These are phyloP conservation scores for Suillus variegatus DNA, from an alignment of 768 basidiomycete species.

Conservation along the genomic window DNA sequence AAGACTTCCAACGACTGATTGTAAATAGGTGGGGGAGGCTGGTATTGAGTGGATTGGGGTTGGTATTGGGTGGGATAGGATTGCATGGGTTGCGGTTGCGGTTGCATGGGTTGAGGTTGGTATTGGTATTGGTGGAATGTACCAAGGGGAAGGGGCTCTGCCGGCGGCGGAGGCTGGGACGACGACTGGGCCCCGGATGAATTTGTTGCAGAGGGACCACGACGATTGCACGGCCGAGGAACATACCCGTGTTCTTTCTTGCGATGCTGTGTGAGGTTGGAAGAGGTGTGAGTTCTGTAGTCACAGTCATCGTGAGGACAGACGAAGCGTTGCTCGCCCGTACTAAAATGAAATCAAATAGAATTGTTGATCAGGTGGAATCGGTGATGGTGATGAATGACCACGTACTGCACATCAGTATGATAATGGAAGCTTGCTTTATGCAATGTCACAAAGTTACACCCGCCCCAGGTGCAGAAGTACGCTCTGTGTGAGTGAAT, in stretches of 20 bases:
- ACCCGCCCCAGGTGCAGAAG: slow-evolving; percentile 12
- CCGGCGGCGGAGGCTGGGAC: no score
- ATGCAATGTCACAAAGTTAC: slow-evolving; percentile 8
- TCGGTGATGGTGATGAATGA: no score
- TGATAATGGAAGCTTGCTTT: slow-evolving; percentile 10
- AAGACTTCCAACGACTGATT: no score
- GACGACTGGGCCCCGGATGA: no score
- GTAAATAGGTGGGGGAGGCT: no score
- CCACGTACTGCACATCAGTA: slow-evolving; percentile 18
- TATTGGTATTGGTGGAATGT: no score
- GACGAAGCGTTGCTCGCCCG: slow-evolving; percentile 17
- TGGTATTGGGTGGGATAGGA: no score
- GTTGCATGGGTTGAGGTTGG: no score
- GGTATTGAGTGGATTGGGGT: no score
- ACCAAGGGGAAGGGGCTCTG: no score
- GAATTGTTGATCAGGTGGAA: background rate
- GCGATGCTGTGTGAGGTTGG: slow-evolving; percentile 26
- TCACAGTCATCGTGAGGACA: slow-evolving; percentile 9
- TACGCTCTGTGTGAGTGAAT: background rate
- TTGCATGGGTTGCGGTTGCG: no score
- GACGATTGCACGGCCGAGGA: slow-evolving; percentile 7
- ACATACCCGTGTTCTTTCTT: slow-evolving; percentile 22
- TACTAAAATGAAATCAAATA: slow-evolving; percentile 14
- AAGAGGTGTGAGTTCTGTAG: slow-evolving; percentile 26
- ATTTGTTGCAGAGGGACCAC: no score